Conservation (phyloP, 345 rosid genomes). For the Gossypium mustelinum region DNA sequence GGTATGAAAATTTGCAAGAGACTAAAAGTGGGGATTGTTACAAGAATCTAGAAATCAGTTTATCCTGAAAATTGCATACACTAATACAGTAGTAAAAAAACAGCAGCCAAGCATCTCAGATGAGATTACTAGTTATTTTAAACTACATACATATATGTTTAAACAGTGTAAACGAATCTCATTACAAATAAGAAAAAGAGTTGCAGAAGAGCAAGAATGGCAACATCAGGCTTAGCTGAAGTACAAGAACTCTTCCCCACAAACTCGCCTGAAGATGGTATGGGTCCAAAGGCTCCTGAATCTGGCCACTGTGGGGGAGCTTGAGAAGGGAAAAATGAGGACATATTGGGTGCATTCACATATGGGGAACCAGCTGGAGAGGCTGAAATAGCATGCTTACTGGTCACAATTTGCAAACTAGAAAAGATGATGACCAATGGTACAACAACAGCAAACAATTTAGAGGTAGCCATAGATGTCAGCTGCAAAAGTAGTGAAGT, state of each 20-base stretch:
- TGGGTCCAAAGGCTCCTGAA: slow-evolving; percentile 36
- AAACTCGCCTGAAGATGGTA: slow-evolving; percentile 48
- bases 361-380: slow-evolving; percentile 58
- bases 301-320: slow-evolving; percentile 28
- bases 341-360: slow-evolving; percentile 47
- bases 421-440: slow-evolving; percentile 24
- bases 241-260: slow-evolving; percentile 43
- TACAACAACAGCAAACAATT: slow-evolving; percentile 23
- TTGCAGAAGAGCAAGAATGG: slow-evolving; percentile 22
- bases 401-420: slow-evolving; percentile 18
- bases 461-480: slow-evolving; percentile 35
- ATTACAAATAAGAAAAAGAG: slow-evolving; percentile 15
- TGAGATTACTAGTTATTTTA: background rate
- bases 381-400: slow-evolving; percentile 44
- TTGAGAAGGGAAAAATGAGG: slow-evolving; percentile 67
- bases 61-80: background rate
- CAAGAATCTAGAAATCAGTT: background rate
- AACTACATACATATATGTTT: background rate
- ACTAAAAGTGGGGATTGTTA: background rate
- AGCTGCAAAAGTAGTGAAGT: background rate
- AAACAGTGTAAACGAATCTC: background rate
- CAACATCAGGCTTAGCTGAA: slow-evolving; percentile 24
- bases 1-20: background rate
- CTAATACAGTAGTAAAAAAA: background rate
- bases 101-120: background rate